Conservation (phyloP, 768 basidiomycete species). For the Russula sp. region DNA sequence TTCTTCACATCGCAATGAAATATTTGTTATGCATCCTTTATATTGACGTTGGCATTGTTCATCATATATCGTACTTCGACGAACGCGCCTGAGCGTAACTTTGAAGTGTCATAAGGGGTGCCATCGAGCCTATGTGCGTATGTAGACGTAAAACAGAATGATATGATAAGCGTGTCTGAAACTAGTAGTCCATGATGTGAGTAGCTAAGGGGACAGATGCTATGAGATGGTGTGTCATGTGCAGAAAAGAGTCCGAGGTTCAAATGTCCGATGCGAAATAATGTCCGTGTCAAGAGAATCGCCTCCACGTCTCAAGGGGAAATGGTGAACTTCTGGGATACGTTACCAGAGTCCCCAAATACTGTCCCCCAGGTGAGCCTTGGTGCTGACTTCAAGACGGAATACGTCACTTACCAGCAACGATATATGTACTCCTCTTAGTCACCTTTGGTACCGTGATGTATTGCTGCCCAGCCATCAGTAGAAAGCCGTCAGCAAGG, state of each 20-base stretch:
- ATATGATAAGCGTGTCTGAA: constrained; percentile 10
- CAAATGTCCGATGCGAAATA: constrained; percentile 5
- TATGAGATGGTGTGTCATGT: not conserved
- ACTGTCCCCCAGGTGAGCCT: constrained; percentile 35
- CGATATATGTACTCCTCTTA: not conserved
- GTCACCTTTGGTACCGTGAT: constrained; percentile 5
- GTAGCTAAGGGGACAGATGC: constrained; percentile 1
- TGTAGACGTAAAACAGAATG: constrained; percentile 13
- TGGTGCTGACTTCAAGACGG: not conserved
- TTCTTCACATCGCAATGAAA: not conserved
- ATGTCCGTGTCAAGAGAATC: constrained; percentile 7
- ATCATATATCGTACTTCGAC: not conserved
- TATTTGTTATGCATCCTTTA: not conserved
- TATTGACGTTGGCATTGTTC: not conserved
- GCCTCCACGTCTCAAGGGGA: not conserved
- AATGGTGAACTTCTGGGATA: constrained; percentile 35
- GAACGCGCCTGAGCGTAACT: not conserved
- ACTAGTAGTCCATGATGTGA: constrained; percentile 16
- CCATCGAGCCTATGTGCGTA: not conserved
- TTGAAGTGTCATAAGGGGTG: not conserved
- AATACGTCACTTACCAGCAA: constrained; percentile 19
- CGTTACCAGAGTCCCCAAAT: constrained; percentile 49
- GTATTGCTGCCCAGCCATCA: not conserved
- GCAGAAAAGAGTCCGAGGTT: constrained; percentile 1
- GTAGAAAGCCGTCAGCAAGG: not conserved